phyloP scores from a whole-genome alignment of 345 rosid genomes.

The Conringia planisiliqua region DNA sequence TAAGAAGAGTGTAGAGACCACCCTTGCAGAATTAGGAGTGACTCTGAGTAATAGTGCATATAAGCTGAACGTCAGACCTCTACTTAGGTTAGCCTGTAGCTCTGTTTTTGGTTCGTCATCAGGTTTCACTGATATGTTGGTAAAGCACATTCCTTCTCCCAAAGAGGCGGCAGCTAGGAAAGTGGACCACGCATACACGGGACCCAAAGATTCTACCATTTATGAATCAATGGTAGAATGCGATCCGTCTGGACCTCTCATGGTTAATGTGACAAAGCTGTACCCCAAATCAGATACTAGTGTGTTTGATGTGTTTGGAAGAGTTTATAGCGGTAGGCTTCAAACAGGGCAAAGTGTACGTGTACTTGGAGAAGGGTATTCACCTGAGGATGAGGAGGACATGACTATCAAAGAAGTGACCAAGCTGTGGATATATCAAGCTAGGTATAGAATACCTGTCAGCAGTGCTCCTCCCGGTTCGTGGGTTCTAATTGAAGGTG shows the following conservation, averaged over 20 bases:
- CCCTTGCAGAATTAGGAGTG: slow-evolving; percentile 94
- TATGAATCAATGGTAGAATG: slow-evolving; percentile 83
- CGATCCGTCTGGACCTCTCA: slow-evolving; percentile 85
- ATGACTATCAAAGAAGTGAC: slow-evolving; percentile 94
- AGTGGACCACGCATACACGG: slow-evolving; percentile 79
- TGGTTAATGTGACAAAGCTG: slow-evolving; percentile 92
- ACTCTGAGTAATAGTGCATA: slow-evolving; percentile 88
- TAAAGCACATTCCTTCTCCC: slow-evolving; percentile 92
- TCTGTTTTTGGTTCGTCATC: slow-evolving; percentile 92
- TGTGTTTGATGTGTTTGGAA: slow-evolving; percentile 91
- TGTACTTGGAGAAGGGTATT: slow-evolving; percentile 94
- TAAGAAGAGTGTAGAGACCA: slow-evolving; percentile 92
- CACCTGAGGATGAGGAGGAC: slow-evolving; percentile 97
- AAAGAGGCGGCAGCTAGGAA: slow-evolving; percentile 77
- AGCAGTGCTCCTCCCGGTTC: slow-evolving; percentile 98
- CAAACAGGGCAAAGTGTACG: slow-evolving; percentile 90
- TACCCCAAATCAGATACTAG: slow-evolving; percentile 98
- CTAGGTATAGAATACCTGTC: slow-evolving; percentile 84
- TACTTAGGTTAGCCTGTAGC: slow-evolving; percentile 88
- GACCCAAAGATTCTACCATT: slow-evolving; percentile 65
- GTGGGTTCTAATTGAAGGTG: slow-evolving; percentile 97
- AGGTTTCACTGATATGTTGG: slow-evolving; percentile 98
- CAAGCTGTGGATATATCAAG: slow-evolving; percentile 92
- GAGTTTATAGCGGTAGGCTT: slow-evolving; percentile 88
- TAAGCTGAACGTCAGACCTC: slow-evolving; percentile 86